Percentiles rank a stretch among this genome's conserved stretches.
Conservation (phyloP, 2,329 filamentous ascomycete species). For the Cercospora sojina region DNA sequence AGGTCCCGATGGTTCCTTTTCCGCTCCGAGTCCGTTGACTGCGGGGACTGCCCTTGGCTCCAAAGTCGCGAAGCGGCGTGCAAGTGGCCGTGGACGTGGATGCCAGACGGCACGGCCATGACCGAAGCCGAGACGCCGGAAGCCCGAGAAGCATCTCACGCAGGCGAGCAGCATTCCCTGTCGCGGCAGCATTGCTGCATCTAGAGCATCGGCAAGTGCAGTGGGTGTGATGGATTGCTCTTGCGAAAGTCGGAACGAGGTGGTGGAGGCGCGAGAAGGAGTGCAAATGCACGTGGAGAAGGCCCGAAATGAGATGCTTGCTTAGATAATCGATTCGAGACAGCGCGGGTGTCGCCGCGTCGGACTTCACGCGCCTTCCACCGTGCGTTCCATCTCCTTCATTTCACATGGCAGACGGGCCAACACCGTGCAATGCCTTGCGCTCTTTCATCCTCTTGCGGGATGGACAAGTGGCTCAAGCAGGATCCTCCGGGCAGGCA, state of each 20-base stretch:
- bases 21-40: neutral
- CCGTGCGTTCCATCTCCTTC: neutral
- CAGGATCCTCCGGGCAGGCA: neutral
- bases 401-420: neutral
- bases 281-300: neutral
- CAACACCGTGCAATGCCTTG: neutral
- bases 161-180: neutral
- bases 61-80: neutral
- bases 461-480: neutral
- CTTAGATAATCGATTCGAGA: neutral
- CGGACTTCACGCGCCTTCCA: neutral
- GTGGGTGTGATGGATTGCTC: neutral
- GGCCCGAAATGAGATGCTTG: neutral
- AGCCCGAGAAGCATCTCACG: neutral
- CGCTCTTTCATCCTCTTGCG: neutral
- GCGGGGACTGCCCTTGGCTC: neutral
- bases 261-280: neutral
- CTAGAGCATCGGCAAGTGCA: neutral
- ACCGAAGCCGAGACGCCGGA: neutral
- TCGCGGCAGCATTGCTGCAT: neutral
- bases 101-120: neutral
- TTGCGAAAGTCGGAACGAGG: neutral
- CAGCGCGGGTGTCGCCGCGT: neutral
- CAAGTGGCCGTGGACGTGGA: neutral
- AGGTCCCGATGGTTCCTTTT: neutral